Evolutionary conservation across 2,329 filamentous ascomycete genomes (phyloP).

Genomic region (Fusarium sp.): DNA sequence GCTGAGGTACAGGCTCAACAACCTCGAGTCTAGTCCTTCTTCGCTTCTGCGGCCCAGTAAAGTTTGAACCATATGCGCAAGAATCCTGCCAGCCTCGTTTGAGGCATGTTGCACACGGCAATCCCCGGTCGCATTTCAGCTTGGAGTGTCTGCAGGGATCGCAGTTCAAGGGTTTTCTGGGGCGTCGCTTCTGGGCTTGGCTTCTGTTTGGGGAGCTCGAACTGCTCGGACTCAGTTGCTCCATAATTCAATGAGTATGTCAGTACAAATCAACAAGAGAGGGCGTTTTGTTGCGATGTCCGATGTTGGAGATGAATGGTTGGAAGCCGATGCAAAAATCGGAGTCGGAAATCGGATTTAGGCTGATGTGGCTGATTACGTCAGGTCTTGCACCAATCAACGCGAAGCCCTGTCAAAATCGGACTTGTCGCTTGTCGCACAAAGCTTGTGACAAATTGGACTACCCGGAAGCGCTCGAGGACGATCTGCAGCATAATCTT

Average conservation of each 20-base stretch:
- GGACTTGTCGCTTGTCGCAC: neutral
- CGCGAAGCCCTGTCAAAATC: neutral
- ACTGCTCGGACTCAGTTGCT: neutral
- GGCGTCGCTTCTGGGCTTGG: neutral
- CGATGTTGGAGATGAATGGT: neutral
- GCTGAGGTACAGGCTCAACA: neutral
- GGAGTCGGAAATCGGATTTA: slow-evolving; percentile 1
- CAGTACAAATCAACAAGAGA: rapidly evolving
- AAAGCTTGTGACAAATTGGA: too few relatives aligned
- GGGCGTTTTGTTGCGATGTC: neutral
- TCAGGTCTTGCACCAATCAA: neutral
- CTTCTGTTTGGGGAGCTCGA: neutral
- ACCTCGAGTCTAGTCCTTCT: rapidly evolving
- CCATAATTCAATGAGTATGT: neutral
- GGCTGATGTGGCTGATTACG: neutral
- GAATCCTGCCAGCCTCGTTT: slow-evolving; percentile 17
- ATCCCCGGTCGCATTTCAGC: slow-evolving; percentile 22
- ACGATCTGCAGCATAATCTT: neutral
- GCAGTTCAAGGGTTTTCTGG: slow-evolving; percentile 21
- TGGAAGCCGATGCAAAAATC: neutral
- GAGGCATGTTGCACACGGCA: slow-evolving; percentile 12
- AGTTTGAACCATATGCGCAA: slow-evolving; percentile 10
- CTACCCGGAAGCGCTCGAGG: neutral
- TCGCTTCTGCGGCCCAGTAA: neutral
- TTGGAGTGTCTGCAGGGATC: slow-evolving; percentile 22